Conservation (phyloP, 2,329 filamentous ascomycete species). For the Colletotrichum sp. region DNA sequence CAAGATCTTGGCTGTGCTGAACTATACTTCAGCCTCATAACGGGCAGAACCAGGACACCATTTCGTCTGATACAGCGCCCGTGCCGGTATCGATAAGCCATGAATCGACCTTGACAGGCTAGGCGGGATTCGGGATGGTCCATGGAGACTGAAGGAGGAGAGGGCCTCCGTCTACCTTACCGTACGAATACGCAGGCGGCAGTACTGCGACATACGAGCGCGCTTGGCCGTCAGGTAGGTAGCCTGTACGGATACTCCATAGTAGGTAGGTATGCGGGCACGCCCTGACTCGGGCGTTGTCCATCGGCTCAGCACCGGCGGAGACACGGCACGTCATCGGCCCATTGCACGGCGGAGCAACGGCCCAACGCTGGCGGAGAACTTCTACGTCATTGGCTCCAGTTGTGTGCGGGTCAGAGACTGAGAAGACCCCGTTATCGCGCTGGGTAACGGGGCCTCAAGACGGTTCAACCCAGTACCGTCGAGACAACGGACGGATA, state of each 20-base stretch:
- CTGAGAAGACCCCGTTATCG: not conserved
- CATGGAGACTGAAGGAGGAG: not conserved
- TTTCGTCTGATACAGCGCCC: not conserved
- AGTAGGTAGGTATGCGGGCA: not conserved
- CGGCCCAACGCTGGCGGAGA: constrained; percentile 16
- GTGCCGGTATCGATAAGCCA: not conserved
- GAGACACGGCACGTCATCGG: constrained; percentile 20
- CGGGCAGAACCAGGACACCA: not conserved
- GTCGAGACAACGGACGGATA: constrained; percentile 15
- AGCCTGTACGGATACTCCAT: too few species aligned
- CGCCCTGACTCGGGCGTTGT: constrained; percentile 12
- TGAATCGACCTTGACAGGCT: not conserved
- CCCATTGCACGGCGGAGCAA: constrained; percentile 13
- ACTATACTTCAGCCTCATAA: not conserved
- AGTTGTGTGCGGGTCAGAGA: constrained; percentile 5
- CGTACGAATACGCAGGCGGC: not conserved
- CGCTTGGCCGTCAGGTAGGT: not conserved
- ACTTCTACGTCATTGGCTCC: constrained; percentile 17
- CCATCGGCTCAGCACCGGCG: constrained; percentile 14
- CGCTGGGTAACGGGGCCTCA: constrained; percentile 13
- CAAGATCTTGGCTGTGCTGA: not conserved
- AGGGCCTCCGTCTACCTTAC: not conserved
- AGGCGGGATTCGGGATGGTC: not conserved
- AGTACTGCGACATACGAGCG: not conserved
- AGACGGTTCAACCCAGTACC: constrained; percentile 11